These are phyloP conservation scores for Otatea glauca DNA, from an alignment of 176 grass and related monocot species.

Conservation along the genomic window DNA sequence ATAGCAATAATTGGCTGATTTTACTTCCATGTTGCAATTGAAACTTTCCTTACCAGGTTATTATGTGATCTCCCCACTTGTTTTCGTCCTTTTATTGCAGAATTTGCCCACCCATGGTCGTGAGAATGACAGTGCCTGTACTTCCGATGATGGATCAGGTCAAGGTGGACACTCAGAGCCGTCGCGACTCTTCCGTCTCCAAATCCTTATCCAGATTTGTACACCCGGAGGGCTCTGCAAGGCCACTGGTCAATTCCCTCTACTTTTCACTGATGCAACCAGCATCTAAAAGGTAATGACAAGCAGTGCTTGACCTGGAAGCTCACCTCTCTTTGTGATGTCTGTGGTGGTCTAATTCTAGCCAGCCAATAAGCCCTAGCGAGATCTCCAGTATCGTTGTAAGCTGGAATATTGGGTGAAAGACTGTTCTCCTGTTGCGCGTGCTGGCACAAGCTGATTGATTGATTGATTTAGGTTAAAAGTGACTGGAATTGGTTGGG, in stretches of 20 bases:
- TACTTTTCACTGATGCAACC: conserved; percentile 61
- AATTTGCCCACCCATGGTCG: conserved; percentile 29
- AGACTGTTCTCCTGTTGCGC: background rate
- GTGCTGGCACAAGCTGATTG: conserved; percentile 38
- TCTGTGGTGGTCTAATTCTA: conserved; percentile 28
- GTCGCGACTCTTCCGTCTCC: conserved; percentile 56
- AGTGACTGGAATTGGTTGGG: conserved; percentile 22
- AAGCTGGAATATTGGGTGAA: conserved; percentile 8
- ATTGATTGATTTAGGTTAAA: conserved; percentile 34
- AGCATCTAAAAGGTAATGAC: conserved; percentile 44
- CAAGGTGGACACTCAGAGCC: conserved; percentile 56
- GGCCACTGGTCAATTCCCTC: conserved; percentile 51
- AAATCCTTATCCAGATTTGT: conserved; percentile 57
- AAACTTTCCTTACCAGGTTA: conserved; percentile 47
- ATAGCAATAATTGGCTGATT: conserved; percentile 5
- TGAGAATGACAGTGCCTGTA: conserved; percentile 40
- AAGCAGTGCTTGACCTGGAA: conserved; percentile 45
- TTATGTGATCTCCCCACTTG: conserved; percentile 16
- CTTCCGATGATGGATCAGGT: conserved; percentile 38
- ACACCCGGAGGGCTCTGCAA: conserved; percentile 44
- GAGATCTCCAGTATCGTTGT: conserved; percentile 28
- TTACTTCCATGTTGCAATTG: conserved; percentile 38
- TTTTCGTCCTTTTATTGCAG: conserved; percentile 39
- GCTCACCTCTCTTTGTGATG: conserved; percentile 23
- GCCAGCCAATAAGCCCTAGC: conserved; percentile 29